These are phyloP conservation scores for Phaeosphaeriaceae sp. DNA, from an alignment of 2,329 filamentous ascomycete species.

Conservation along the genomic window DNA sequence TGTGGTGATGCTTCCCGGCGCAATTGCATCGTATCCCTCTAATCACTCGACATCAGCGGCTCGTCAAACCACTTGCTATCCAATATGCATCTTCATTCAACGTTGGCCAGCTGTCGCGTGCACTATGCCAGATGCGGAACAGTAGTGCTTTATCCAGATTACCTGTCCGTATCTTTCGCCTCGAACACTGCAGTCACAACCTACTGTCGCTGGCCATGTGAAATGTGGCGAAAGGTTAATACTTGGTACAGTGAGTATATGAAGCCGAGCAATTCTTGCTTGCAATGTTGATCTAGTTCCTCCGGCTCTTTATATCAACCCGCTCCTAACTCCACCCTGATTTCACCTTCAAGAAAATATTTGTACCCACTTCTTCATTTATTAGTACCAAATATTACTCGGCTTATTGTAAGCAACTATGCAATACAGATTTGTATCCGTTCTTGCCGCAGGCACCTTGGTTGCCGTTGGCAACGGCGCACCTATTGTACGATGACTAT, in stretches of 20 bases:
- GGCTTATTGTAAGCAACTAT: conserved; percentile 12
- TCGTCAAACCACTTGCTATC: conserved; percentile 8
- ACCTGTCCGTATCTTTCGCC: conserved; percentile 18
- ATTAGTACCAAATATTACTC: not conserved
- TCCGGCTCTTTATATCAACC: conserved; percentile 7
- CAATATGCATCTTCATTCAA: conserved; percentile 8
- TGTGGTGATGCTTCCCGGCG: not conserved
- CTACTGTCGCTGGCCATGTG: conserved; percentile 2
- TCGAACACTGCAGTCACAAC: conserved; percentile 12
- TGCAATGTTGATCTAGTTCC: conserved; percentile 1
- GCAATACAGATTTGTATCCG: conserved; percentile 37
- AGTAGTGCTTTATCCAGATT: conserved; percentile 26
- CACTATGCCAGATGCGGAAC: conserved; percentile 7
- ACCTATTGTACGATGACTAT: conserved; percentile 27
- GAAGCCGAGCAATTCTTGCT: conserved; percentile 10
- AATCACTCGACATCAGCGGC: conserved; percentile 11
- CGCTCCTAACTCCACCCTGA: conserved; percentile 4
- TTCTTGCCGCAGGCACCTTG: conserved; percentile 31
- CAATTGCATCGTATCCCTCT: conserved; percentile 6
- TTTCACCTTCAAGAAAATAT: conserved; percentile 1
- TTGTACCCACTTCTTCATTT: conserved; percentile 3
- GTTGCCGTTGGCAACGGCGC: conserved; percentile 27
- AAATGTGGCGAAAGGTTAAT: conserved; percentile 11
- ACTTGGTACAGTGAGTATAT: conserved; percentile 16
- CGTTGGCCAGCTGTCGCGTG: conserved; percentile 5